Evolutionary conservation across 2,329 filamentous ascomycete species (phyloP).

Genomic region (Calonectria ilicicola): DNA sequence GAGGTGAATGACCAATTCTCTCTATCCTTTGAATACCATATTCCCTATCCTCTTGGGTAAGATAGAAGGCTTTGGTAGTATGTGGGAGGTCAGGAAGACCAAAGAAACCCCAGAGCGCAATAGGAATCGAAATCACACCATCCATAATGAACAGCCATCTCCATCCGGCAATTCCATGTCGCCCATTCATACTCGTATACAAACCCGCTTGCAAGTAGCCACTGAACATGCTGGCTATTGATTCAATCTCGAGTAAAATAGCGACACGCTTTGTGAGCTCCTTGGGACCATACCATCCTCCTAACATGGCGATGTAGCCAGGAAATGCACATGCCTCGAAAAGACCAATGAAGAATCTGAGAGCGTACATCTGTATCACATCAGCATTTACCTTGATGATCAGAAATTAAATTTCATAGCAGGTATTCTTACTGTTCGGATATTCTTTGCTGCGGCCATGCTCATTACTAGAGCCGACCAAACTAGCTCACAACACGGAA

Average conservation of each 20-base stretch:
- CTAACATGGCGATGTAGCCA: slow-evolving; percentile 42
- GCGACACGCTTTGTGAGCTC: slow-evolving; percentile 46
- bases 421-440: slow-evolving; percentile 24
- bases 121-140: slow-evolving; percentile 31
- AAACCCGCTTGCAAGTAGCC: slow-evolving; percentile 53
- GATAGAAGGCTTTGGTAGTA: slow-evolving; percentile 22
- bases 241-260: slow-evolving; percentile 35
- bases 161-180: slow-evolving; percentile 24
- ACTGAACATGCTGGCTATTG: slow-evolving; percentile 42
- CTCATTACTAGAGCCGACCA: slow-evolving; percentile 41
- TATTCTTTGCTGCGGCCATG: slow-evolving; percentile 41
- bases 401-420: no score
- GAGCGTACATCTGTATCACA: slow-evolving; percentile 35
- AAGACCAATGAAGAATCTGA: slow-evolving; percentile 47
- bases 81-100: slow-evolving; percentile 28
- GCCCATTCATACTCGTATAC: slow-evolving; percentile 48
- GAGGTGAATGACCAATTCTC: neutral
- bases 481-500: slow-evolving; percentile 44
- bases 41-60: slow-evolving; percentile 8
- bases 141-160: slow-evolving; percentile 56
- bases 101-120: slow-evolving; percentile 32
- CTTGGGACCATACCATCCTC: slow-evolving; percentile 45
- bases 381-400: neutral
- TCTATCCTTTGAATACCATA: slow-evolving; percentile 5
- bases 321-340: slow-evolving; percentile 44